Evolutionary conservation across 768 basidiomycete species (phyloP).

Genomic region (Strobilomyces echinocephalus): DNA sequence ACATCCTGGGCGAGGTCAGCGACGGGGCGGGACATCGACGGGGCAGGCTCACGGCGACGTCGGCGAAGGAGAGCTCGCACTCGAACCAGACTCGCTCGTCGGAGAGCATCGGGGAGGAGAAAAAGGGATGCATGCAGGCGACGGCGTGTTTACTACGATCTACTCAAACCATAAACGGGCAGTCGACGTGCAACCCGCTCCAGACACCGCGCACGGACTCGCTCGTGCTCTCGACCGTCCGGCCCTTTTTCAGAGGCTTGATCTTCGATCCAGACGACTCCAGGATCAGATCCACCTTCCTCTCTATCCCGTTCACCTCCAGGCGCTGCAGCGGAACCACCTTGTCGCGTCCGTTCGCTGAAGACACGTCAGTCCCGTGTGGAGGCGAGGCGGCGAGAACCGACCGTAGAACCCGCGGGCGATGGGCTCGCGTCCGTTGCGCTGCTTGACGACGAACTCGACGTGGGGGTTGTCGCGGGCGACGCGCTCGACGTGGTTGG

Average conservation of each 20-base stretch:
- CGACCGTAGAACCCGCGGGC: constrained; percentile 82
- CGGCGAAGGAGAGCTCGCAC: constrained; percentile 15
- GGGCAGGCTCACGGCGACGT: constrained; percentile 26
- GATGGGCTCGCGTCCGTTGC: constrained; percentile 72
- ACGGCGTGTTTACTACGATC: constrained; percentile 29
- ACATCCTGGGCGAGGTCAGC: constrained; percentile 27
- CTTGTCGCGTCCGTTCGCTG: constrained; percentile 86
- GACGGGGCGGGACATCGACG: constrained; percentile 14
- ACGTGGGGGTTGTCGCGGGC: constrained; percentile 76
- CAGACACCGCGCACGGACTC: constrained; percentile 85
- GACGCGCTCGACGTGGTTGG: constrained; percentile 55
- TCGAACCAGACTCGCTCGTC: constrained; percentile 9
- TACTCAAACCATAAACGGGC: constrained; percentile 51
- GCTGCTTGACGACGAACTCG: constrained; percentile 77
- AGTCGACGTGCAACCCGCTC: constrained; percentile 81
- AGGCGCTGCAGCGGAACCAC: constrained; percentile 76
- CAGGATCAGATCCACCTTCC: constrained; percentile 78
- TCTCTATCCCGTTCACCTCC: constrained; percentile 65
- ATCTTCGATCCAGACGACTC: constrained; percentile 88
- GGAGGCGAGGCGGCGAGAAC: too few relatives aligned
- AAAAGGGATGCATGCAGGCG: constrained; percentile 24
- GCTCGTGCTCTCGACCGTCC: constrained; percentile 70
- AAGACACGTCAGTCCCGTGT: constrained; percentile 11
- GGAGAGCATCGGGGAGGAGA: not conserved
- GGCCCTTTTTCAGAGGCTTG: constrained; percentile 60